Evolutionary conservation across 1,284 basidiomycete species (phyloP).

Genomic region (Tilletia indica): DNA sequence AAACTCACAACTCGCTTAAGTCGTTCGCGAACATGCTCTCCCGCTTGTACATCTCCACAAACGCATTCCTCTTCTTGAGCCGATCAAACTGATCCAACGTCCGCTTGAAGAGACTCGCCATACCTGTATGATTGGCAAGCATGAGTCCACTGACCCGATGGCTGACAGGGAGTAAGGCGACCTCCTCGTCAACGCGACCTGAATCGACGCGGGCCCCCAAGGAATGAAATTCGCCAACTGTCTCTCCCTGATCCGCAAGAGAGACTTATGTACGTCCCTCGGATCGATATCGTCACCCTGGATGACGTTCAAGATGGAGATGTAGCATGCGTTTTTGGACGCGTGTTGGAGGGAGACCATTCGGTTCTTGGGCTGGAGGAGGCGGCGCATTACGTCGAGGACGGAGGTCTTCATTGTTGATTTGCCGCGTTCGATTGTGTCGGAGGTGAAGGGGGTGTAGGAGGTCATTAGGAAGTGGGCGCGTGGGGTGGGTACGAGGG

Average conservation of each 20-base stretch:
- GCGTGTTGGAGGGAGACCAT: slow-evolving; percentile 73
- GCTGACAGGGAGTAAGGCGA: slow-evolving; percentile 83
- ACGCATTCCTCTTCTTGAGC: slow-evolving; percentile 84
- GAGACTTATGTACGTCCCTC: slow-evolving; percentile 95
- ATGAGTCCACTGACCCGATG: slow-evolving; percentile 93
- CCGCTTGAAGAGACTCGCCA: slow-evolving; percentile 78
- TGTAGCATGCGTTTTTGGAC: slow-evolving; percentile 64
- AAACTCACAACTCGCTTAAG: slow-evolving; percentile 38
- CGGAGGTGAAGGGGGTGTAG: slow-evolving; percentile 96
- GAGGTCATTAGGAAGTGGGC: slow-evolving; percentile 99
- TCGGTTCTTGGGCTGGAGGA: slow-evolving; percentile 96
- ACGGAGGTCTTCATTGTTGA: slow-evolving; percentile 59
- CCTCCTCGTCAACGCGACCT: slow-evolving; percentile 88
- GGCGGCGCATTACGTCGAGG: slow-evolving; percentile 94
- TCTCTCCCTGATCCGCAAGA: slow-evolving; percentile 91
- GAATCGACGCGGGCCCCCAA: slow-evolving; percentile 98
- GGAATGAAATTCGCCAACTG: slow-evolving; percentile 97
- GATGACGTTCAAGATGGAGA: slow-evolving; percentile 97
- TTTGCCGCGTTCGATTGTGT: slow-evolving; percentile 59
- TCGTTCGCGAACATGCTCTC: slow-evolving; percentile 64
- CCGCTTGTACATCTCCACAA: slow-evolving; percentile 95
- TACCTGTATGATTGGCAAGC: slow-evolving; percentile 98
- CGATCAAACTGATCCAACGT: slow-evolving; percentile 95
- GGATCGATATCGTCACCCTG: slow-evolving; percentile 92
- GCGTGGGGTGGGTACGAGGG: slow-evolving; percentile 94